A percentile compares a stretch with the other conserved stretches of the same genome.
Conservation (phyloP, 2,329 filamentous ascomycete species). For the Xylariomycetidae sp. region DNA sequence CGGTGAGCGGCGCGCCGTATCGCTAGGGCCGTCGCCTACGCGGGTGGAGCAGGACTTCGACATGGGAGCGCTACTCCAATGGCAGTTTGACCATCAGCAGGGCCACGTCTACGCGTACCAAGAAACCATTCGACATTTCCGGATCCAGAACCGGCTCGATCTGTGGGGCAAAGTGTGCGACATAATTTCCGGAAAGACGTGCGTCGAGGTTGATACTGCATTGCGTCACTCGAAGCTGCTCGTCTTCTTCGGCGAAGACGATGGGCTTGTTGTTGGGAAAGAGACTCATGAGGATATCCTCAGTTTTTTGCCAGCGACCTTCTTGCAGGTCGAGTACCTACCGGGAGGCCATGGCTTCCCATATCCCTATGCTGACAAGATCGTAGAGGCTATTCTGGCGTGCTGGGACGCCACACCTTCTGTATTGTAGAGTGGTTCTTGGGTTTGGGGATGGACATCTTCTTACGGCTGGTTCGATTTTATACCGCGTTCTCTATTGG, state of each 20-base stretch:
- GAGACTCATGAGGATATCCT: conserved; percentile 19
- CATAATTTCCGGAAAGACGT: conserved; percentile 16
- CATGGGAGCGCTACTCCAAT: conserved; percentile 15
- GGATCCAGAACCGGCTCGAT: conserved; percentile 10
- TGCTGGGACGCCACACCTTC: conserved; percentile 13
- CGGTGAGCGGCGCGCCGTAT: conserved; percentile 4
- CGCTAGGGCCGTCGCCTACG: conserved; percentile 6
- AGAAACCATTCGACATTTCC: conserved; percentile 16
- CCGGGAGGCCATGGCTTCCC: conserved; percentile 18
- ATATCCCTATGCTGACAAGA: conserved; percentile 17
- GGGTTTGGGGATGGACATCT: no score
- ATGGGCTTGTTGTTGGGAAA: conserved; percentile 14
- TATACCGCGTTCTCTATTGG: no score
- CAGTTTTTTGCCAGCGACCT: conserved; percentile 13
- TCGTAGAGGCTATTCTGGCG: conserved; percentile 12
- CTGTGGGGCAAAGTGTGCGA: conserved; percentile 16
- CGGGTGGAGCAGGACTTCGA: conserved; percentile 15
- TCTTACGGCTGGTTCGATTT: no score
- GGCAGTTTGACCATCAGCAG: conserved; percentile 19
- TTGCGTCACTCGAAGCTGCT: conserved; percentile 17
- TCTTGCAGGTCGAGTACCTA: conserved; percentile 17
- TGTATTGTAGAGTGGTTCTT: no score
- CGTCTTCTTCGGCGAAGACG: conserved; percentile 17
- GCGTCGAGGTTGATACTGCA: conserved; percentile 8
- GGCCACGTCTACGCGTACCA: conserved; percentile 18